These are phyloP conservation scores for Phytophthora crassamura DNA, from an alignment of 352 stramenopile species.

Conservation along the genomic window DNA sequence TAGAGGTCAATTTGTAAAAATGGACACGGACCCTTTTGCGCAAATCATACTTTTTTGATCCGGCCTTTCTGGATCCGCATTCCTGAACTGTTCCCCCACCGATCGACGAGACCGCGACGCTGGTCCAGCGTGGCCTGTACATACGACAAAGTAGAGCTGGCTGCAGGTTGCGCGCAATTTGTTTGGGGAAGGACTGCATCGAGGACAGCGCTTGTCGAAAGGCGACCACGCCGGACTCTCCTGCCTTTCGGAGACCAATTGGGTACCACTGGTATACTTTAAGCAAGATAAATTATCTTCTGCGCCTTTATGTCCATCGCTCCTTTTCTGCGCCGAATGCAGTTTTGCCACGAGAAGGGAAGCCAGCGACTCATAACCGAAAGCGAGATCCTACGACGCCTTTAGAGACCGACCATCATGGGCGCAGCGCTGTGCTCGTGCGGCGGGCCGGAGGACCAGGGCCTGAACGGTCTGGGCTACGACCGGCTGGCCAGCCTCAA, in stretches of 20 bases:
- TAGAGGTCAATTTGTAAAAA: too few species aligned
- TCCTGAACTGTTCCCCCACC: constrained; percentile 29
- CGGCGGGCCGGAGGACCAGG: constrained; percentile 48
- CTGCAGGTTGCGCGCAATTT: too few species aligned
- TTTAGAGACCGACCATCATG: constrained; percentile 29
- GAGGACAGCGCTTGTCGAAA: too few species aligned
- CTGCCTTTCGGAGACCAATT: background rate
- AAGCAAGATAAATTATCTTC: too few species aligned
- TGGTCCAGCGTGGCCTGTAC: background rate
- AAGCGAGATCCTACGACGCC: constrained; percentile 29
- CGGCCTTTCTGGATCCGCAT: constrained; percentile 27
- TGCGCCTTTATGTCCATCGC: background rate
- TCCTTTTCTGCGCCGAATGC: background rate
- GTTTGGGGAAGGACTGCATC: too few species aligned
- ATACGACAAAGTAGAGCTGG: too few species aligned
- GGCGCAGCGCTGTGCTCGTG: constrained; percentile 63
- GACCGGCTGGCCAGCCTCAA: constrained; percentile 48
- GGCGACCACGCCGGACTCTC: background rate
- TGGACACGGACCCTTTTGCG: too few species aligned
- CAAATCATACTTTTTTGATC: constrained; percentile 34
- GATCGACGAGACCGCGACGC: too few species aligned
- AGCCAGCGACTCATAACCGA: constrained; percentile 17
- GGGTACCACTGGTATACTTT: background rate
- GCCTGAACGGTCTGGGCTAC: constrained; percentile 46
- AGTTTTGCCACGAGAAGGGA: background rate